Percentiles rank a stretch among this genome's conserved stretches.
phyloP scores from a whole-genome alignment of 306 rosid genomes.

The Sindora glabra region DNA sequence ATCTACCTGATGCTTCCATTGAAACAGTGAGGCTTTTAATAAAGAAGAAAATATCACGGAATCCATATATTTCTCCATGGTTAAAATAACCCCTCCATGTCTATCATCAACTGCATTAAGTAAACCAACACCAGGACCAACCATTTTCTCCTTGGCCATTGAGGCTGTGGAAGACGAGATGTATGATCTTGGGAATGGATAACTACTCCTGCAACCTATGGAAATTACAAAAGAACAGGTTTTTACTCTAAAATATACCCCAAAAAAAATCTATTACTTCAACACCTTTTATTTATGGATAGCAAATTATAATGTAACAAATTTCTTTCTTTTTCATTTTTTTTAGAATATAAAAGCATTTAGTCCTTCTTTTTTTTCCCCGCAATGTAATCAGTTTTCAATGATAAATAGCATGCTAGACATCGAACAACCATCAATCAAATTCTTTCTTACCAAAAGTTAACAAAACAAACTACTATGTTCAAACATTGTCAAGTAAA shows the following conservation, averaged over 20 bases:
- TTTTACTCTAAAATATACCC: not conserved
- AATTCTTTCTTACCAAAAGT: too few relatives aligned
- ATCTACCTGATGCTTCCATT: slow-evolving; percentile 61
- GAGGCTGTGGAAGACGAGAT: slow-evolving; percentile 22
- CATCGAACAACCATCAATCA: too few relatives aligned
- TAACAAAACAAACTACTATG: not conserved
- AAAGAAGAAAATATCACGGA: slow-evolving; percentile 35
- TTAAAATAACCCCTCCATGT: slow-evolving; percentile 62
- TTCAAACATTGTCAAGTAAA: not conserved
- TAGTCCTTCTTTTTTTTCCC: too few relatives aligned
- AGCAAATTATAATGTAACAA: not conserved
- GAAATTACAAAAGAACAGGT: not conserved
- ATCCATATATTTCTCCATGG: slow-evolving; percentile 44
- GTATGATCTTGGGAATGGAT: slow-evolving; percentile 6
- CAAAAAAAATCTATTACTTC: not conserved
- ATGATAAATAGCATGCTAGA: too few relatives aligned
- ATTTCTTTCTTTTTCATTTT: too few relatives aligned
- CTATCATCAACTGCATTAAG: slow-evolving; percentile 45
- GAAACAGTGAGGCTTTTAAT: slow-evolving; percentile 47
- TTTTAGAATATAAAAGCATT: too few relatives aligned
- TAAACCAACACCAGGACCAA: slow-evolving; percentile 6
- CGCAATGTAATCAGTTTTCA: too few relatives aligned
- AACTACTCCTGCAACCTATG: slow-evolving; percentile 16
- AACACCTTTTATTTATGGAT: not conserved
- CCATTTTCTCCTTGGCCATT: slow-evolving; percentile 14